Conservation (phyloP, 2,329 filamentous ascomycete genomes). For the Talaromyces sp. region DNA sequence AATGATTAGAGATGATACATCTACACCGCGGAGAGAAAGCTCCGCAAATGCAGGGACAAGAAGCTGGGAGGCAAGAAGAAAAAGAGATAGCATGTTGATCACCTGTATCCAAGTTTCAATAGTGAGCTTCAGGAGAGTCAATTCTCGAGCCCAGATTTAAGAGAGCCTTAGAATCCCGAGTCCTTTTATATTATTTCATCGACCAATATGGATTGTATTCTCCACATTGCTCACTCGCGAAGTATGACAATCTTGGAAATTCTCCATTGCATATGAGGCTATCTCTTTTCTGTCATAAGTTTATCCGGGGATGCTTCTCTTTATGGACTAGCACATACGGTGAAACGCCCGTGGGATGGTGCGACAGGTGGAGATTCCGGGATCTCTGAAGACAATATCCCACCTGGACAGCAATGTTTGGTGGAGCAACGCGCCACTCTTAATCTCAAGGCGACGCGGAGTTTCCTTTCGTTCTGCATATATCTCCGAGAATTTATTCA, state of each 20-base stretch:
- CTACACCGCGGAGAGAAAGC: constrained; percentile 66
- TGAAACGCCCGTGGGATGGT: constrained; percentile 12
- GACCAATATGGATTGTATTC: too few species aligned
- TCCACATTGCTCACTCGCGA: too few species aligned
- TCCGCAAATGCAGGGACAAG: constrained; percentile 42
- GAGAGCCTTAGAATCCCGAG: background rate
- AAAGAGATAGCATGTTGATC: constrained; percentile 14
- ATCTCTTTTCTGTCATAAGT: background rate
- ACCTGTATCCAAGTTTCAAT: too few species aligned
- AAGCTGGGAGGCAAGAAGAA: constrained; percentile 20
- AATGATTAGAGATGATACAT: constrained; percentile 69
- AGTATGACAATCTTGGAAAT: background rate
- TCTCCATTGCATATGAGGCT: background rate
- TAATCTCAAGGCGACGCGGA: background rate
- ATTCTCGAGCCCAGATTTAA: background rate
- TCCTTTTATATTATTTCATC: background rate
- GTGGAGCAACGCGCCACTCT: background rate
- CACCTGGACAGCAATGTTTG: too few species aligned
- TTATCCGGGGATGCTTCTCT: constrained; percentile 4
- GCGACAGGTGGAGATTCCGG: constrained; percentile 7
- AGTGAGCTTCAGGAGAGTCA: background rate
- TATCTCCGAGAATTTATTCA: background rate
- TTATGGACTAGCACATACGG: constrained; percentile 7
- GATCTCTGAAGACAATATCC: background rate
- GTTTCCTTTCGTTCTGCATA: background rate